These are phyloP conservation scores for Beta macrorhiza DNA, from an alignment of 179 eudicot genomes.

Conservation along the genomic window DNA sequence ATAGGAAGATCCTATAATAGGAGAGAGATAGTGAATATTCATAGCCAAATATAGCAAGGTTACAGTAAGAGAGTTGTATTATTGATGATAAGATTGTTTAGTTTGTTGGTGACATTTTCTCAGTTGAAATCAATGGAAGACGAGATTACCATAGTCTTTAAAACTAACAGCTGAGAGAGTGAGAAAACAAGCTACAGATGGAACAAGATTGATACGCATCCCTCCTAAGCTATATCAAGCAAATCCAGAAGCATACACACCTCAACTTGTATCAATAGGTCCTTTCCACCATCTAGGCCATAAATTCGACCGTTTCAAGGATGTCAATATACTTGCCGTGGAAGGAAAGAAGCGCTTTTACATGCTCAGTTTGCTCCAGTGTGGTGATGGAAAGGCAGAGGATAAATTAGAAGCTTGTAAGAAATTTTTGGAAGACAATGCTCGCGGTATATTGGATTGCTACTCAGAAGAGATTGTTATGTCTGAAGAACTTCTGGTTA, in stretches of 20 bases:
- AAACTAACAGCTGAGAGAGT: not conserved
- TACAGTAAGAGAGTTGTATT: too few relatives aligned
- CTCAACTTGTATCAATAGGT: not conserved
- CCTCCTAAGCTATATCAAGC: not conserved
- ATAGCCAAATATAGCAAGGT: too few relatives aligned
- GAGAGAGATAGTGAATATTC: too few relatives aligned
- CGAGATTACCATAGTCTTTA: not conserved
- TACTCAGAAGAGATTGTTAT: conserved; percentile 2
- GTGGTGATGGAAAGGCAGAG: too few relatives aligned
- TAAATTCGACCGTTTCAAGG: not conserved
- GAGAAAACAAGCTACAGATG: not conserved
- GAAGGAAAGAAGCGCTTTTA: not conserved
- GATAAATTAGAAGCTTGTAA: not conserved
- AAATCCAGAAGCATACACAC: not conserved
- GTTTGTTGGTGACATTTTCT: too few relatives aligned
- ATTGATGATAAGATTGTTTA: too few relatives aligned
- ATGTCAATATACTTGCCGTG: not conserved
- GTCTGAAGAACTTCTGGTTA: not conserved
- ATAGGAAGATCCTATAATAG: too few relatives aligned
- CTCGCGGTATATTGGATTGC: not conserved
- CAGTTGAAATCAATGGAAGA: not conserved
- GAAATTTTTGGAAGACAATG: not conserved
- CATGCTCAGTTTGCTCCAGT: not conserved
- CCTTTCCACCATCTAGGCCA: conserved; percentile 2
- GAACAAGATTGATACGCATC: not conserved